Evolutionary conservation across 768 basidiomycete species (phyloP), one percentile per base, ranked within the genome.

Genomic region (Rhizopogon vulgaris): DNA sequence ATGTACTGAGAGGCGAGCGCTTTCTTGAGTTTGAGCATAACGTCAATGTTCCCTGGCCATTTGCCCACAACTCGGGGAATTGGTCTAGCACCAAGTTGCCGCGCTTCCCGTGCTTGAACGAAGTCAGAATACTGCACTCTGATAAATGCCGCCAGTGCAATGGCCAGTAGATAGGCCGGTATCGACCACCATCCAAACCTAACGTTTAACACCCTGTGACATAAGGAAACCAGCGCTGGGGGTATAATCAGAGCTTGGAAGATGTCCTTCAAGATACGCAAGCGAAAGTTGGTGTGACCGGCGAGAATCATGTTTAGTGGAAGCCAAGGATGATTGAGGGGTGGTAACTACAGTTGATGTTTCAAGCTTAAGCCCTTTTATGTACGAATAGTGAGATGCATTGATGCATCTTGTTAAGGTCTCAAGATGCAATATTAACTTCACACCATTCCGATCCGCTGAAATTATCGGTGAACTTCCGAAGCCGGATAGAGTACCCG

Each of bases 41-140:
- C 64, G 58, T 90, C 87, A 58, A 88, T 68, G 62, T 88, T 88
- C n/a, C 87, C 87, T 3, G 85, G 86, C 83, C 84, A 86, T 69
- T 78, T 82, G 6, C 86, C 86, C 15, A 76, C 69, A 14, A 87
- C 79, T 17, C 74, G 68, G 3, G 82, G 83, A 43, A 84, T 78
- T 2, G 66, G 71, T 53, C 70, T 69, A 6, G 82, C 82, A 5
- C 77, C 76, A 12, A 83, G 64, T 30, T 69, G 73, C 10, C 61
- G 60, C 0, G 80, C 80, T 41, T 82, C 72, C 32, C 68, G 67
- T 17, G 55, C 56, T 47, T 83, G 78, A 1, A 57, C 52, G 41
- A 66, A 56, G 42, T 71, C 65, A 11, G 58, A 55, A 52, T 74
- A 69, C 14, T 66, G 57, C 3, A 71, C 65, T 53, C 72, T 72